Percentiles rank a stretch among this genome's conserved stretches.
Evolutionary conservation across 441 rosid species (phyloP).

Genomic region (Eutrema salsugineum): DNA sequence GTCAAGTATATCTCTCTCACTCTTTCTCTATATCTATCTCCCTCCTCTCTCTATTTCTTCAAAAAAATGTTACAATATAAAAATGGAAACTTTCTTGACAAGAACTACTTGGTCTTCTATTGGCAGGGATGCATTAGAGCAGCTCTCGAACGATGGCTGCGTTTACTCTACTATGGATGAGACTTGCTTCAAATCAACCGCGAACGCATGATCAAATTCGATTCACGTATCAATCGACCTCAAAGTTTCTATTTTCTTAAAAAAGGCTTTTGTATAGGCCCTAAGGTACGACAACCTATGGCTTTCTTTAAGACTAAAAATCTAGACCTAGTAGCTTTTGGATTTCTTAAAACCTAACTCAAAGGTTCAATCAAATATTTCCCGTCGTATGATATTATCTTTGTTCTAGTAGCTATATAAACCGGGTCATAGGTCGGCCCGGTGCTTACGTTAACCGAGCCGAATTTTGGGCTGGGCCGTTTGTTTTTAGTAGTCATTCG

Average conservation of each 20-base stretch:
- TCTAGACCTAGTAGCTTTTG: not conserved
- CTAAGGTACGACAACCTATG: not conserved
- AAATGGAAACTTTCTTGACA: not conserved
- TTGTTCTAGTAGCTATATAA: not conserved
- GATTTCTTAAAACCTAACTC: not conserved
- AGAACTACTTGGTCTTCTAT: not conserved
- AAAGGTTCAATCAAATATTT: not conserved
- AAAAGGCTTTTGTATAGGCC: slow-evolving; percentile 11
- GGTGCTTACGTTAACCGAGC: not conserved
- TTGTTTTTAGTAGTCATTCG: not conserved
- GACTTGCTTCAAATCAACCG: slow-evolving; percentile 61
- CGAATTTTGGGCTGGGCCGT: slow-evolving; percentile 2
- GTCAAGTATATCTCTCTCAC: slow-evolving; percentile 51
- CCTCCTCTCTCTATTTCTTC: not conserved
- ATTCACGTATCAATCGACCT: not conserved
- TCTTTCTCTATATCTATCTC: not conserved
- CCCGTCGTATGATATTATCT: not conserved
- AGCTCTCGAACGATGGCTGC: slow-evolving; percentile 58
- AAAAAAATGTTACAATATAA: not conserved
- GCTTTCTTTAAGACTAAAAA: not conserved
- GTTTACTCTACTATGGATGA: slow-evolving; percentile 75
- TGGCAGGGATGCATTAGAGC: slow-evolving; percentile 68
- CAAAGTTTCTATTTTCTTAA: no score
- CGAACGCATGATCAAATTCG: slow-evolving; percentile 41
- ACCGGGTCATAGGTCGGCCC: not conserved